These are phyloP conservation scores for Daedaleopsis sinensis DNA, from an alignment of 768 basidiomycete genomes.

Conservation along the genomic window DNA sequence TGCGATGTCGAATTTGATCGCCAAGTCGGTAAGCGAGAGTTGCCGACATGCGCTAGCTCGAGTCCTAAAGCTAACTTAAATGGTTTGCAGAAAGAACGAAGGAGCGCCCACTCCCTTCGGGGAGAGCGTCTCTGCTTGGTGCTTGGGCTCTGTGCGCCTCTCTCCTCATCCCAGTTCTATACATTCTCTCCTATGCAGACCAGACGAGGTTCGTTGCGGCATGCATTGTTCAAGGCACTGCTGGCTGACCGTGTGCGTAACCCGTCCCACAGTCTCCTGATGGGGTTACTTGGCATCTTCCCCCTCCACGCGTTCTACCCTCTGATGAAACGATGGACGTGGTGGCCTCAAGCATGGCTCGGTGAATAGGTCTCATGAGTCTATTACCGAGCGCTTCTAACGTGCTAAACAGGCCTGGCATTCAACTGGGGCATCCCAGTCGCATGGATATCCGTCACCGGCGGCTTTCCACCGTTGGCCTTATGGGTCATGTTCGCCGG, in stretches of 20 bases:
- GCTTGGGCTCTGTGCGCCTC: constrained; percentile 33
- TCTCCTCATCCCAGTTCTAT: constrained; percentile 18
- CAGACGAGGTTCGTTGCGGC: constrained; percentile 5
- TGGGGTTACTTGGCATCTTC: constrained; percentile 23
- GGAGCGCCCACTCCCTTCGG: constrained; percentile 36
- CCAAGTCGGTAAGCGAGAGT: constrained; percentile 35
- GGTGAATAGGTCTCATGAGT: constrained; percentile 29
- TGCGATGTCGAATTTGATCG: constrained; percentile 35
- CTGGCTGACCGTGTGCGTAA: too few species aligned
- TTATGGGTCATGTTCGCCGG: constrained; percentile 23
- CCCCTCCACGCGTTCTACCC: constrained; percentile 43
- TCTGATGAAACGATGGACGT: constrained; percentile 55
- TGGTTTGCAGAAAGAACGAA: constrained; percentile 35
- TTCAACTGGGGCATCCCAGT: constrained; percentile 59
- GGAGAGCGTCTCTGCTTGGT: constrained; percentile 33
- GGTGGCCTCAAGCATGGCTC: constrained; percentile 68
- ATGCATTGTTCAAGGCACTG: too few species aligned
- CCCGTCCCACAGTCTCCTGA: not conserved
- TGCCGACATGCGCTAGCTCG: not conserved
- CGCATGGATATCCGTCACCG: constrained; percentile 47
- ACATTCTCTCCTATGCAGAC: constrained; percentile 10
- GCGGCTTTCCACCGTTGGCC: constrained; percentile 29
- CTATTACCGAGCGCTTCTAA: not conserved
- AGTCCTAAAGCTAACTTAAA: not conserved
- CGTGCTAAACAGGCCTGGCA: constrained; percentile 34